Conservation (phyloP, 441 rosid species). For the Bruguiera hainesii region DNA sequence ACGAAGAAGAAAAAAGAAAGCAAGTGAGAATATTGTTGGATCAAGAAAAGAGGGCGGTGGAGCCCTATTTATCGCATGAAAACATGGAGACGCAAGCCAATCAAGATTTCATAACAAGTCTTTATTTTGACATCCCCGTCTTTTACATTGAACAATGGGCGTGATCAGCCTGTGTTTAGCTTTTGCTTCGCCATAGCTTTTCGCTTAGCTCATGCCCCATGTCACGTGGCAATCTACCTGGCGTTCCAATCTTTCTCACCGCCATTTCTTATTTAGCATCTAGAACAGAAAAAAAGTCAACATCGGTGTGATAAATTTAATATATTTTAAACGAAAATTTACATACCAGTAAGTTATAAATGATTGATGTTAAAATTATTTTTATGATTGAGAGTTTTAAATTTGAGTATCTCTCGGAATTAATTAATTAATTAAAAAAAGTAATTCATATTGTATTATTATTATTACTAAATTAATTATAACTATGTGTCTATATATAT, state of each 20-base stretch:
- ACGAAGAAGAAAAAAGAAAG: not conserved
- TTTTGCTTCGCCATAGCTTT: not conserved
- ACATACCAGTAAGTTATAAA: no score
- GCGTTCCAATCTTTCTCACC: not conserved
- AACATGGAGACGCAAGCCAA: conserved; percentile 44
- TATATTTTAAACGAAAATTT: no score
- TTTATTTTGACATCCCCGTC: conserved; percentile 17
- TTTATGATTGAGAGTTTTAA: no score
- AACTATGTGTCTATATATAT: no score
- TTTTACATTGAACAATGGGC: conserved; percentile 6
- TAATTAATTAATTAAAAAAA: no score
- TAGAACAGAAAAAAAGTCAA: not conserved
- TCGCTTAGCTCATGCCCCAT: conserved; percentile 15
- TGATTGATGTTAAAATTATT: no score
- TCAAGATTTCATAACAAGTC: conserved; percentile 23
- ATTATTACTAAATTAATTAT: no score
- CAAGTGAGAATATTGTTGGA: not conserved
- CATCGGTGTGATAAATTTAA: no score
- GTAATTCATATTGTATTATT: no score
- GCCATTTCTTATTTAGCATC: not conserved
- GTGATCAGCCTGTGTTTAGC: not conserved
- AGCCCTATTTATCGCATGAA: conserved; percentile 65
- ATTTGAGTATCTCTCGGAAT: no score
- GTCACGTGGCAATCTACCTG: not conserved
- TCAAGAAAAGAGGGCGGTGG: not conserved